Evolutionary conservation across 305 asterid genomes (phyloP), one percentile per base, ranked within the genome.

Genomic region (Solanum hybrid): DNA sequence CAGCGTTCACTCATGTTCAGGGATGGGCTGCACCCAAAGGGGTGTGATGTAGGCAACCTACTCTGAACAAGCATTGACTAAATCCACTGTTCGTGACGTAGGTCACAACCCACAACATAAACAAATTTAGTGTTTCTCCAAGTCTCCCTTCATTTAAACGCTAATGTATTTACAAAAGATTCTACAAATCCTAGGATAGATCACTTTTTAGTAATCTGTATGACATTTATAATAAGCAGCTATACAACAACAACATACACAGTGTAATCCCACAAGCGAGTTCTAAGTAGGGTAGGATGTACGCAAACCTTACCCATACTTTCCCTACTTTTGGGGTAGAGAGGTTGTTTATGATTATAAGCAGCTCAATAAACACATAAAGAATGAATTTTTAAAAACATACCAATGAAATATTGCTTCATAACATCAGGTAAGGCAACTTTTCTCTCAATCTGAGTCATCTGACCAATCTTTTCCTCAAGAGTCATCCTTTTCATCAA

Each of bases 391-490:
- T 57, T 57, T 11, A 22, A 83, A 20, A 57, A 39, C 74, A 78
- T 91, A 94, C 99, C 99, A 37, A 97, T 90, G 90, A 86, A 92
- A 74, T 92, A 93, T 4, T 94, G 92, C 69, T 93, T 95, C 93
- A 96, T 91, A 29, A 93, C 90, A 6, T 95, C 94, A 39, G 93
- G 79, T 11, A 96, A 80, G 36, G 97, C 96, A 13, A 92, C 76
- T 67, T 92, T 91, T 57, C 98, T 93, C 90, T 96, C 99, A 86
- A 97, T 93, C 93, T 97, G 99, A 2, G 91, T 90, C 99, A 96
- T 97, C 89, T 97, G 99, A 3, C 99, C 98, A 86, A 96, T 95
- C 91, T 97, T 97, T 90, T 97, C 98, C 69, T 92, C 97, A 67
- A 96, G 93, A 5, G 93, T 96, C 99, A 97, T 97, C 87, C 96